A percentile compares a stretch with the other conserved stretches of the same genome.
Evolutionary conservation across 352 stramenopile species (phyloP).

Genomic region (Globisporangium abappressorium): DNA sequence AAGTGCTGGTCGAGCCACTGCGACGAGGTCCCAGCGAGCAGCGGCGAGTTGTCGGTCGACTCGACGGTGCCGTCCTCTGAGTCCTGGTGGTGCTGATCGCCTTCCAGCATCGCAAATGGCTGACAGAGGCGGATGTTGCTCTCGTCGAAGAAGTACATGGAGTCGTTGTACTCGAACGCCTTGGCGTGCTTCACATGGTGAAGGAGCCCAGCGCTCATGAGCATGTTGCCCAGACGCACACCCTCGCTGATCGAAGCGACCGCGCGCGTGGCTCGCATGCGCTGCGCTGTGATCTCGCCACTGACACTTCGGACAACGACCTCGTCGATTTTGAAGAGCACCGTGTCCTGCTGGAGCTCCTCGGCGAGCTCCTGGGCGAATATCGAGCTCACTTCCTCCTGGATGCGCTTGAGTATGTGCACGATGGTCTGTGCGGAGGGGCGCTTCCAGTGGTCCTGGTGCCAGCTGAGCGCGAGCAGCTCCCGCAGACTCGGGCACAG

Average conservation of each 20-base stretch:
- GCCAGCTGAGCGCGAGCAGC: conserved; percentile 40
- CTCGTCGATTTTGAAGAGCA: conserved; percentile 20
- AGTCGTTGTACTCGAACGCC: conserved; percentile 32
- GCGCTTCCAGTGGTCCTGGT: conserved; percentile 33
- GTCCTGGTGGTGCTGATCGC: not conserved
- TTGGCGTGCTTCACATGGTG: conserved; percentile 53
- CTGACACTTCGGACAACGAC: conserved; percentile 27
- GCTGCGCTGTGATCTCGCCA: conserved; percentile 20
- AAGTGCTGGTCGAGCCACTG: conserved; percentile 5
- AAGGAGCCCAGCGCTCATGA: conserved; percentile 53
- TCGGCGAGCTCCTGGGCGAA: conserved; percentile 36
- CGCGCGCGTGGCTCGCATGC: conserved; percentile 36
- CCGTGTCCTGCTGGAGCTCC: conserved; percentile 28
- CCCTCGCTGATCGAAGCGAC: conserved; percentile 36
- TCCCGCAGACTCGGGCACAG: conserved; percentile 31
- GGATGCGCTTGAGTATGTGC: conserved; percentile 36
- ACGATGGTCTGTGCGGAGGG: conserved; percentile 45
- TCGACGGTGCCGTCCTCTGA: conserved; percentile 1
- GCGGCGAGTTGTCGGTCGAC: not conserved
- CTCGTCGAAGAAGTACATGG: conserved; percentile 53
- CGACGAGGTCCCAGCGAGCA: not conserved
- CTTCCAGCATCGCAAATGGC: conserved; percentile 35
- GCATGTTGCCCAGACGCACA: conserved; percentile 44
- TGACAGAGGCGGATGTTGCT: conserved; percentile 33
- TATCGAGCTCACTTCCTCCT: conserved; percentile 39